Base-by-base conservation (phyloP, 805 yeast species). In the Candida michaelii region DNA sequence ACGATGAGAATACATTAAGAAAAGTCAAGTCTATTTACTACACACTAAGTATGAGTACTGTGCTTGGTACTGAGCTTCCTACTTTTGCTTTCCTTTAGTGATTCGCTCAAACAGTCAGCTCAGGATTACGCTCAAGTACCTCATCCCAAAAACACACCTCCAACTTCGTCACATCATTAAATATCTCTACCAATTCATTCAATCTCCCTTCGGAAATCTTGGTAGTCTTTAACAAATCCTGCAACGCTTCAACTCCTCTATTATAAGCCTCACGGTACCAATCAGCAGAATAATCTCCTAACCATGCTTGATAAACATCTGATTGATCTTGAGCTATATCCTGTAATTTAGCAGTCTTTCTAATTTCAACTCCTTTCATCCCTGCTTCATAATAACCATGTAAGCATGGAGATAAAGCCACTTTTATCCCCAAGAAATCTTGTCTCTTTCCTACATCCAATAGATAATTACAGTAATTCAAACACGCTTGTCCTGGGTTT, bases 131-230 rank as follows among this genome's bases (percentile, higher is more conserved):
- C n/a, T n/a, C n/a, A n/a, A n/a, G n/a, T n/a, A 64, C 66, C 49
- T 68, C 84, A 53, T 76, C 73, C 95, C 95, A 86, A 56, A 86
- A 86, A 16, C 66, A 71, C 17, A 78, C 69, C 59, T 86, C 95
- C 39, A 85, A 65, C 35, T 61, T 59, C 11, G 82, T 73, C 8
- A 82, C 89, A 21, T 75, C 68, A 13, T 73, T 74, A 56, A 80
- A 86, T 17, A 85, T 79, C 36, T 74, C 73, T 1, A 78, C 73
- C 38, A 85, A 61, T 45, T 71, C 73, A 9, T 74, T 73, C 7
- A 80, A 47, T 36, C 82, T 66, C n/a, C 66, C 65, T 2, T 62
- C 58, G 11, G 74, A 61, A 14, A 76, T 65, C 0, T 65, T 62
- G 7, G 36, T 31, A 1, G n/a, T 36, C 13, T 53, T 58, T 7